A percentile compares a stretch with the other conserved stretches of the same genome.
These are phyloP conservation scores for Amylostereum chailletii DNA, from an alignment of 1,284 basidiomycete species.

Conservation along the genomic window DNA sequence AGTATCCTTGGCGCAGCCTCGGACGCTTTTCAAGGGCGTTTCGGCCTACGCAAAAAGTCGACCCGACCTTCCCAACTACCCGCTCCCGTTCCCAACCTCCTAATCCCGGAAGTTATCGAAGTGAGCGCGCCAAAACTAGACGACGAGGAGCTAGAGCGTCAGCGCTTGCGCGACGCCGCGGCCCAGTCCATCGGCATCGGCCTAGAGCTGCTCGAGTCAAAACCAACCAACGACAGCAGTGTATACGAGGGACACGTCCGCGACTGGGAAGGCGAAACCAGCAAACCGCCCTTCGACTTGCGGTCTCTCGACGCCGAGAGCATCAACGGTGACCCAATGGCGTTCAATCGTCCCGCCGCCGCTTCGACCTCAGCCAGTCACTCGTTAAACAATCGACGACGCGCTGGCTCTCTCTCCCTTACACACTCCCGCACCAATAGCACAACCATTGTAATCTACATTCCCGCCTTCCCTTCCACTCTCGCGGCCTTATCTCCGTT, in stretches of 20 bases:
- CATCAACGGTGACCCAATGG: not conserved
- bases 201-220: constrained; percentile 22
- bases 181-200: constrained; percentile 66
- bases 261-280: constrained; percentile 10
- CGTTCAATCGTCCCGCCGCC: not conserved
- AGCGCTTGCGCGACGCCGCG: constrained; percentile 62
- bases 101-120: constrained; percentile 64
- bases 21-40: constrained; percentile 38
- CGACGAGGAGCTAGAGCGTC: constrained; percentile 61
- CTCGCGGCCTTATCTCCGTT: constrained; percentile 39
- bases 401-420: constrained; percentile 26
- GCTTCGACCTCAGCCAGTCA: too few species aligned
- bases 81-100: constrained; percentile 20
- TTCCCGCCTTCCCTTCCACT: constrained; percentile 56
- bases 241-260: constrained; percentile 14
- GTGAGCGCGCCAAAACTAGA: constrained; percentile 45
- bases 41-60: constrained; percentile 32
- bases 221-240: constrained; percentile 10
- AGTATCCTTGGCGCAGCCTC: constrained; percentile 50
- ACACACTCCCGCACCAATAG: constrained; percentile 23
- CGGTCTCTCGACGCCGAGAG: not conserved
- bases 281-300: constrained; percentile 2
- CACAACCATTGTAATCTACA: constrained; percentile 21
- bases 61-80: constrained; percentile 15
- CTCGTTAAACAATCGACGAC: constrained; percentile 11